Conservation (phyloP, 495 filamentous ascomycete genomes). For the Achaetomiella virescens region DNA sequence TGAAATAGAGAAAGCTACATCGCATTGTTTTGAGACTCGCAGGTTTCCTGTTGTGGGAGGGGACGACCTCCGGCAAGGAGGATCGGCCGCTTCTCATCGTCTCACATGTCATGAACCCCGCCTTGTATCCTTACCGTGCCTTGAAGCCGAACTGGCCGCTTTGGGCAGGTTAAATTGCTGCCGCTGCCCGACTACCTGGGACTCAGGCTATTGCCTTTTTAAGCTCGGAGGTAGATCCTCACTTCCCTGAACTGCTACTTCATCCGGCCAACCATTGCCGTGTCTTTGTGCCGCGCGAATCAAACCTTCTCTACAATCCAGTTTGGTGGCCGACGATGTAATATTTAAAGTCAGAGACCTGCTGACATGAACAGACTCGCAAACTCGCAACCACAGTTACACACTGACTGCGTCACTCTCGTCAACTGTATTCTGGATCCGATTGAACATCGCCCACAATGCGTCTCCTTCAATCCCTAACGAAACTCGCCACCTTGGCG, state of each 20-base stretch:
- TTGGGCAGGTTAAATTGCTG: background rate
- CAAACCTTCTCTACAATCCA: background rate
- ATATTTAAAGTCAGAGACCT: background rate
- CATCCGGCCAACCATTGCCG: slow-evolving; percentile 7
- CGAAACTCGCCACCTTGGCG: background rate
- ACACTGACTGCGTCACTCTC: background rate
- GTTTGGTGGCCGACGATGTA: background rate
- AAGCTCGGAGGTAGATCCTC: background rate
- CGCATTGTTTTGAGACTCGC: background rate
- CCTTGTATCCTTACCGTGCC: background rate
- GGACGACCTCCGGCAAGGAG: background rate
- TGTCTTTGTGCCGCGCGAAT: background rate
- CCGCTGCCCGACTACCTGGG: background rate
- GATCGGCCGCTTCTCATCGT: background rate
- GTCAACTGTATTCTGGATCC: background rate
- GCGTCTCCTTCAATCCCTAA: background rate
- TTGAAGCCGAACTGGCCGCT: background rate
- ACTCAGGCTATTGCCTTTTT: background rate
- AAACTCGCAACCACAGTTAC: background rate
- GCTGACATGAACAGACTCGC: background rate
- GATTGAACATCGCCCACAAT: background rate
- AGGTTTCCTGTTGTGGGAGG: background rate
- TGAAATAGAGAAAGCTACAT: background rate
- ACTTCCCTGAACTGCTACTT: background rate
- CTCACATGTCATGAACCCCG: background rate